phyloP scores from a whole-genome alignment of 345 rosid species.

The Euphorbia tirucalli region DNA sequence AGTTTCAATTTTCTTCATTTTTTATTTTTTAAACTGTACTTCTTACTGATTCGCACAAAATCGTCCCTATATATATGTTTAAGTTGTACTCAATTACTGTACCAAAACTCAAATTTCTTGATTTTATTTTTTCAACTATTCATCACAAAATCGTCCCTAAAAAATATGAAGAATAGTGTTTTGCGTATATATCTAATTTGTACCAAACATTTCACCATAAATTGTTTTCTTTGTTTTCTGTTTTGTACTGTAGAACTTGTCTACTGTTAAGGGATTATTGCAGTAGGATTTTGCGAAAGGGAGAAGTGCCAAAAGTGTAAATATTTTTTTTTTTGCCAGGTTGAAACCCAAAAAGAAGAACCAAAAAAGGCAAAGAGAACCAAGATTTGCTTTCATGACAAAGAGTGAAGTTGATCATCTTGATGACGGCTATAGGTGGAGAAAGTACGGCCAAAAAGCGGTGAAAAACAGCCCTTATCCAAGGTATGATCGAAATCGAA shows the following conservation, averaged over 20 bases:
- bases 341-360: constrained; percentile 87
- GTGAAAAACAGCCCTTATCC: constrained; percentile 97
- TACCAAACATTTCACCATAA: too few relatives aligned
- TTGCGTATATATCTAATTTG: too few relatives aligned
- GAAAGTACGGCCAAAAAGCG: constrained; percentile 98
- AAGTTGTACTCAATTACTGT: too few relatives aligned
- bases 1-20: constrained; percentile 25
- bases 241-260: neutral
- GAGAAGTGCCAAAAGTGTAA: constrained; percentile 11
- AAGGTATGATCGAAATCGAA: constrained; percentile 43
- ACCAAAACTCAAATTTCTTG: too few relatives aligned
- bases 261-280: too few relatives aligned
- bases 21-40: too few relatives aligned
- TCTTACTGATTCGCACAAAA: too few relatives aligned
- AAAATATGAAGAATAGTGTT: too few relatives aligned
- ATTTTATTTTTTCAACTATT: too few relatives aligned
- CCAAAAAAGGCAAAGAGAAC: constrained; percentile 73
- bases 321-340: constrained; percentile 32
- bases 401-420: constrained; percentile 91
- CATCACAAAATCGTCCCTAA: too few relatives aligned
- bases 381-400: constrained; percentile 93
- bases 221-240: neutral
- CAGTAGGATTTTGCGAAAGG: too few relatives aligned
- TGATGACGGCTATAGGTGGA: constrained; percentile 98
- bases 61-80: too few relatives aligned